Evolutionary conservation across 495 filamentous ascomycete genomes (phyloP).

Genomic region (Penicillium fimorum): DNA sequence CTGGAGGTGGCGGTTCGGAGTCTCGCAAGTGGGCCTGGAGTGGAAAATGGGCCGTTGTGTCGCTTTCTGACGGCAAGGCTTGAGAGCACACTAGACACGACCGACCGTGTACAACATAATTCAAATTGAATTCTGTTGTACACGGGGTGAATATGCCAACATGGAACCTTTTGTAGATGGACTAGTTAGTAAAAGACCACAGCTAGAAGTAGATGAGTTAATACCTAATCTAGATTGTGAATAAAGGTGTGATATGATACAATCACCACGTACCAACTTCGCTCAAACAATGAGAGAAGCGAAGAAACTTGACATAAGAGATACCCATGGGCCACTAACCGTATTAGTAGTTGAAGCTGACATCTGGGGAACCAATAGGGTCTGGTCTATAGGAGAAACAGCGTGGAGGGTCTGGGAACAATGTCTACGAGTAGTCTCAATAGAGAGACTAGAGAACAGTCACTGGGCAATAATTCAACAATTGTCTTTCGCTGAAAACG

Average conservation of each 20-base stretch:
- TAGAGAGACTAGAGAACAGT: not conserved
- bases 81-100: constrained; percentile 14
- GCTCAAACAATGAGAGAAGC: not conserved
- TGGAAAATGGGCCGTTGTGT: constrained; percentile 94
- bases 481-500: not conserved
- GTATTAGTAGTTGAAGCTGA: no score
- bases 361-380: not conserved
- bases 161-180: not conserved
- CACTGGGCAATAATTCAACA: not conserved
- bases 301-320: not conserved
- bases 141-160: not conserved
- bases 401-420: not conserved
- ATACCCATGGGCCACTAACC: not conserved
- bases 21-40: constrained; percentile 94
- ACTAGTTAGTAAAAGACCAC: not conserved
- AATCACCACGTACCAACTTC: not conserved
- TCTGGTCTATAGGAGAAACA: not conserved
- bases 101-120: not conserved
- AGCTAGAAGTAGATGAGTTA: not conserved
- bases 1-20: constrained; percentile 65
- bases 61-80: constrained; percentile 74
- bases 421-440: not conserved
- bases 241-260: not conserved
- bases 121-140: not conserved
- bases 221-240: not conserved